Evolutionary conservation across 768 basidiomycete species (phyloP), one percentile per base, ranked within the genome.

Genomic region (Amanita muscaria): DNA sequence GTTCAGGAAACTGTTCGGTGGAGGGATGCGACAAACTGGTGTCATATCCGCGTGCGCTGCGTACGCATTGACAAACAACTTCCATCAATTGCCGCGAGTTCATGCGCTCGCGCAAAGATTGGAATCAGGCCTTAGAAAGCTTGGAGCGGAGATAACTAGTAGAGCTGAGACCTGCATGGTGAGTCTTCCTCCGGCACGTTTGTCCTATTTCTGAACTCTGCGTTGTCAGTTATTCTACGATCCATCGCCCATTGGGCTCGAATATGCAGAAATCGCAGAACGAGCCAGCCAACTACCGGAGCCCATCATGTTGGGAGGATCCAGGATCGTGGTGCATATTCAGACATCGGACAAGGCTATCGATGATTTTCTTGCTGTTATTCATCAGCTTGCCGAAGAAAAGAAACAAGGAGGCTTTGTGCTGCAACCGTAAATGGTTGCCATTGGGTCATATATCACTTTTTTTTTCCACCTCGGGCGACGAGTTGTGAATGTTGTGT

Each of bases 1-100:
- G 79, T 87, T 97, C 70, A 74, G 93, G 44, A 98, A 98, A 67
- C 69, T 90, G 18, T 92, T 97, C 53, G 94, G 94, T 24, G 93
- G 91, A 23, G 91, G 90, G 32, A 89, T 97, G 80, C 77, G 94
- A 21, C 94, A 99, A 66, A 89, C 82, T 12, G 93, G 94, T 41
- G 68, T 83, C 31, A 69, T 96, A 33, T 79, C 84, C 5, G 90
- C 80, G 7, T 79, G 79, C 5, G 89, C 87, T 2, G 86, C 89
- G 15, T 92, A 88, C 57, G 88, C 89, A 8, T 67, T 97, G 44
- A 81, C 83, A 5, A 63, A 90, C 65, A 84, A 92, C 60, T 85
- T 94, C 59, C 77, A 85, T 0, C 73, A 76, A 44, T 70, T 98
- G 30, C 68, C 74, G 8, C 67, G 62, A 2, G 90, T 91, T 1